A percentile compares a stretch with the other conserved stretches of the same genome.
These are phyloP conservation scores for Nepenthes mirabilis DNA, from an alignment of 148 eudicot genomes.

Conservation along the genomic window DNA sequence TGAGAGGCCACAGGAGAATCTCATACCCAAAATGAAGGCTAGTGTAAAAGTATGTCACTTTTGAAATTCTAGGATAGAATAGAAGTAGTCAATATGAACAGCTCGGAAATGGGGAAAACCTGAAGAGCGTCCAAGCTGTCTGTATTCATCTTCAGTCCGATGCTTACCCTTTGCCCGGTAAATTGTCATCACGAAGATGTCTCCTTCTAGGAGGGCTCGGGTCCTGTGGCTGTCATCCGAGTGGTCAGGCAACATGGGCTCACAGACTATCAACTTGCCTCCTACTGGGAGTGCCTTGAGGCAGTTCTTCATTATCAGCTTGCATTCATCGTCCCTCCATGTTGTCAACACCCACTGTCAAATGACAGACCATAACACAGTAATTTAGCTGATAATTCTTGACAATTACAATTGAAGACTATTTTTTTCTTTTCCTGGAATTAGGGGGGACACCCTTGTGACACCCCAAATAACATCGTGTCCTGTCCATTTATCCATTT, in stretches of 20 bases:
- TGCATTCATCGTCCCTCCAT: constrained; percentile 34
- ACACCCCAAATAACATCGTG: no score
- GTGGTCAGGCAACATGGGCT: constrained; percentile 32
- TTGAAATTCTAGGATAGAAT: constrained; percentile 31
- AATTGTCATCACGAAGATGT: constrained; percentile 47
- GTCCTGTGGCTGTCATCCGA: constrained; percentile 36
- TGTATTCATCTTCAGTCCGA: constrained; percentile 35
- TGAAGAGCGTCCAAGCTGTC: constrained; percentile 21
- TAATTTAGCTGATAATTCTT: neutral
- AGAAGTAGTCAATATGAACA: constrained; percentile 34
- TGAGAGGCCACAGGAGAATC: no score
- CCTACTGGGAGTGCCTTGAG: constrained; percentile 31
- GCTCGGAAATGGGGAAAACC: constrained; percentile 32
- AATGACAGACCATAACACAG: neutral
- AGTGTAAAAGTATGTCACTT: constrained; percentile 8
- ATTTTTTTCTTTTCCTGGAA: no score
- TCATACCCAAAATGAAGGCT: no score
- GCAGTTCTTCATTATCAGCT: constrained; percentile 25
- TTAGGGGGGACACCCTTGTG: no score
- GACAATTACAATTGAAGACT: neutral
- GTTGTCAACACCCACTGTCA: constrained; percentile 40
- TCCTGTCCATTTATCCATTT: no score
- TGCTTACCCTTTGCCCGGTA: constrained; percentile 40
- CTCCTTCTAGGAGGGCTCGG: constrained; percentile 39
- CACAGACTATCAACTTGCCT: constrained; percentile 38